Base-by-base conservation (phyloP, 176 grass and related monocot genomes). In the Lolium perenne region DNA sequence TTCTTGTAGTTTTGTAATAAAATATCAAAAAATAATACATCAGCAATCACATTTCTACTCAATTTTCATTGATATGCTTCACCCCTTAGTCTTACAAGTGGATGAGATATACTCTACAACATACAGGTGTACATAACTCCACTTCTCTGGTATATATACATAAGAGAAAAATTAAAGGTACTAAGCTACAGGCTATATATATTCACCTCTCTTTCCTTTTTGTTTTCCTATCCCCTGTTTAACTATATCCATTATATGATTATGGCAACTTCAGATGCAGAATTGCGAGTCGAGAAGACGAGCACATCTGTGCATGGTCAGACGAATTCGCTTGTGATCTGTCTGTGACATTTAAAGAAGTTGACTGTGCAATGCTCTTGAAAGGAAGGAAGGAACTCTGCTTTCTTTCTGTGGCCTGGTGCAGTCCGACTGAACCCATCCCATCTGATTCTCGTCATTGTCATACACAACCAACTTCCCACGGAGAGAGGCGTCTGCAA, bases 401-500 rank as follows among this genome's bases (percentile, higher is more conserved):
- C 89, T 91, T 20, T 71, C 32, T 90, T 88, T 94, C 60, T 80
- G 80, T 45, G 97, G 87, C 41, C 76, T 74, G 7, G 16, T 23
- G 60, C 97, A 99, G n/a, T 83, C 86, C 51, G 94, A 99, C 60
- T 88, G 84, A 82, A 58, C 56, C 97, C 97, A 96, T 71, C 94
- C 94, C 29, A 96, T 82, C 78, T 81, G 80, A n/a, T 85, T 89
- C 86, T 83, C 47, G 58, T 86, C 82, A 74, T 99, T 99, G 80
- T 99, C 92, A 55, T 96, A 99, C 57, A 85, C 84, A 55, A 99
- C 78, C 38, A 99, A 82, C 87, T 99, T 99, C 57, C 97, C 97
- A 65, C 85, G 86, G 60, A 99, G 90, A 11, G 89, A 94, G 80
- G 88, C 73, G 85, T 87, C 97, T 99, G 83, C 84, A 86, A 77